Base-by-base conservation (phyloP, 2,329 filamentous ascomycete species). In the Aspergillus thermomutatus region DNA sequence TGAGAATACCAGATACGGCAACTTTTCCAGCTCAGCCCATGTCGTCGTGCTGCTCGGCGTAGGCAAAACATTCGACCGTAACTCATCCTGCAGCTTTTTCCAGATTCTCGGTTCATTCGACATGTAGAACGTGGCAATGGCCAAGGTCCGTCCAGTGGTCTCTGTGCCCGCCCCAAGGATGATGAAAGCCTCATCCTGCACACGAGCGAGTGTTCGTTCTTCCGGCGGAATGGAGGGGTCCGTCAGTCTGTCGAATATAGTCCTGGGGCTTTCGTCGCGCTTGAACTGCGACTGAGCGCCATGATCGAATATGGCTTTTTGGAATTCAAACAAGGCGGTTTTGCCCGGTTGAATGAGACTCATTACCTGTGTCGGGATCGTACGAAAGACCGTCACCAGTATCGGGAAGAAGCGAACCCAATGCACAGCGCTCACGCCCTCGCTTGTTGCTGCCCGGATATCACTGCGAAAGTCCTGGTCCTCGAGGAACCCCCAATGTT, bases 1-100 rank as follows among this genome's bases (percentile, higher is more conserved):
- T 40, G 28, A 9, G 56, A 66, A 54, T 51, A 73, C 71, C 55
- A 77, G 58, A 57, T 76, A 77, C 0, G 74, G 74, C n/a, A 77
- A 55, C 49, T 65, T 63, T 61, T 77, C 73, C 26, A 77, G 61
- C 19, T 75, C 66, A 2, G 60, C 43, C 66, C 65, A 69, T 5
- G 62, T 56, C 25, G 63, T 62, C n/a, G 60, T 60, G 10, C 60
- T 65, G 5, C 23, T 48, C 6, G 48, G 53, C n/a, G 60, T 67
- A 41, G 63, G 56, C 53, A 68, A 53, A 19, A 72, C 62, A 31
- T 4, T 31, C 45, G 60, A 66, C 34, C 56, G 62, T 63, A 74
- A 58, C 52, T 76, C 71, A 11, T 50, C 54, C 0, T 64, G 66
- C 26, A 74, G 49, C 28, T 58, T 63, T 3, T 37, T 45, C 5